Evolutionary conservation across 768 basidiomycete species (phyloP).

Genomic region (Paxillus involutus): DNA sequence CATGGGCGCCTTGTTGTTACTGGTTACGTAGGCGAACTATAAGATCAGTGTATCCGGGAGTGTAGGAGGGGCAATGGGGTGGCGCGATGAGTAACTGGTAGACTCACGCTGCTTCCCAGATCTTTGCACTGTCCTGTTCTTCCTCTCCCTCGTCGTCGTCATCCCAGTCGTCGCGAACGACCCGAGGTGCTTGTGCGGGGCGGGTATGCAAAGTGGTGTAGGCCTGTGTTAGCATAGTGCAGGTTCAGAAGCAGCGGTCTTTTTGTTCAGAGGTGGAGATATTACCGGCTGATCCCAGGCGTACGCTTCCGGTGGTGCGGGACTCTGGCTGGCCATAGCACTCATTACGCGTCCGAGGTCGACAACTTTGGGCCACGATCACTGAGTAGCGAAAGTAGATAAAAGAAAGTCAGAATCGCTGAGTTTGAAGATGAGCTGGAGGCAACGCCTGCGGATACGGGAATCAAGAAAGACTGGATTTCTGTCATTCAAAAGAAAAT

Average conservation of each 20-base stretch:
- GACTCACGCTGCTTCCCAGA: conserved; percentile 76
- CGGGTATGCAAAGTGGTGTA: neutral
- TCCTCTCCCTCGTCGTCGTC: conserved; percentile 47
- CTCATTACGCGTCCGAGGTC: neutral
- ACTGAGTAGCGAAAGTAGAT: neutral
- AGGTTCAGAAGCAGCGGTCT: neutral
- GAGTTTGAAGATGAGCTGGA: neutral
- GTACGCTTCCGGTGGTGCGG: conserved; percentile 2
- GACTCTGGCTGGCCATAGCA: neutral
- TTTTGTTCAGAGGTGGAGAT: neutral
- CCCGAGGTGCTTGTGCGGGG: neutral
- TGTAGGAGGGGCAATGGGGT: neutral
- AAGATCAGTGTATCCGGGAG: conserved; percentile 13
- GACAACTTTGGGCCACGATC: too few relatives aligned
- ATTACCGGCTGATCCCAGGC: conserved; percentile 9
- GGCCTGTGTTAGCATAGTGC: neutral
- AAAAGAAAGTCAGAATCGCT: neutral
- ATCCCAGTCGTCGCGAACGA: conserved; percentile 59
- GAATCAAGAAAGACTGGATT: too few relatives aligned
- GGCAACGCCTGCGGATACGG: too few relatives aligned
- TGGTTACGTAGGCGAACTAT: conserved; percentile 24
- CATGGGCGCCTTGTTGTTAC: conserved; percentile 67
- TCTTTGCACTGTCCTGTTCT: conserved; percentile 44
- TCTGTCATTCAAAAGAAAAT: too few relatives aligned
- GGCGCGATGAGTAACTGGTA: neutral